Evolutionary conservation across 2,329 filamentous ascomycete species (phyloP).

Genomic region (Fusarium sp.): DNA sequence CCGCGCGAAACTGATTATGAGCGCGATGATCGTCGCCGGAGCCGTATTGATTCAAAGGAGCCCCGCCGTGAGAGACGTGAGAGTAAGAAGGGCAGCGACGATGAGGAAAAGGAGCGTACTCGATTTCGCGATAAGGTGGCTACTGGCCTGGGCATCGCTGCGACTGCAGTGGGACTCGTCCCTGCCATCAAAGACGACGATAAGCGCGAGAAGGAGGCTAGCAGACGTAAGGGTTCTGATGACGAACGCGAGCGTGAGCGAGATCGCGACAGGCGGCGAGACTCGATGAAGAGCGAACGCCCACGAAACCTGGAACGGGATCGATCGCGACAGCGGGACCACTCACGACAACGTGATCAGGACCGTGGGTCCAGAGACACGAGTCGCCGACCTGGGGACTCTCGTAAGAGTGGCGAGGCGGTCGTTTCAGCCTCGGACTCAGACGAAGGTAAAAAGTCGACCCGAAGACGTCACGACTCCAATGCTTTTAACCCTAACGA

Average conservation of each 20-base stretch:
- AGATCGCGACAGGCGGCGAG: constrained; percentile 25
- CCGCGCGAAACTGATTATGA: constrained; percentile 47
- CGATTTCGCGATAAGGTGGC: constrained; percentile 62
- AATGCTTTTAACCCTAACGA: constrained; percentile 65
- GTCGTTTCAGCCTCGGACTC: constrained; percentile 54
- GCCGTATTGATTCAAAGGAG: constrained; percentile 43
- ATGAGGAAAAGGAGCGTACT: constrained; percentile 56
- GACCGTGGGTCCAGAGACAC: constrained; percentile 47
- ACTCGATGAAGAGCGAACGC: constrained; percentile 1
- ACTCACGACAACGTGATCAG: constrained; percentile 38
- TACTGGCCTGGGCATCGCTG: constrained; percentile 61
- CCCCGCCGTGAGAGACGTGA: constrained; percentile 48
- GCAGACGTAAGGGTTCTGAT: constrained; percentile 48
- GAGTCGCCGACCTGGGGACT: constrained; percentile 55
- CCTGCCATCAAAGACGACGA: constrained; percentile 55
- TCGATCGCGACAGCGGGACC: constrained; percentile 37
- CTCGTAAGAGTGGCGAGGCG: constrained; percentile 53
- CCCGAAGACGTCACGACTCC: constrained; percentile 54
- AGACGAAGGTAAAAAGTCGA: constrained; percentile 54
- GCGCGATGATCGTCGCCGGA: constrained; percentile 47
- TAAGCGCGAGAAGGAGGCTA: constrained; percentile 51
- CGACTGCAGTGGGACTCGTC: constrained; percentile 60
- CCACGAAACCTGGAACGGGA: constrained; percentile 26
- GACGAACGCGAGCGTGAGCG: constrained; percentile 48
- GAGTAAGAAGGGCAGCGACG: constrained; percentile 48